A percentile compares a stretch with the other conserved stretches of the same genome.
Conservation (phyloP, 1,284 basidiomycete species). For the Ganoderma leucocontextum region DNA sequence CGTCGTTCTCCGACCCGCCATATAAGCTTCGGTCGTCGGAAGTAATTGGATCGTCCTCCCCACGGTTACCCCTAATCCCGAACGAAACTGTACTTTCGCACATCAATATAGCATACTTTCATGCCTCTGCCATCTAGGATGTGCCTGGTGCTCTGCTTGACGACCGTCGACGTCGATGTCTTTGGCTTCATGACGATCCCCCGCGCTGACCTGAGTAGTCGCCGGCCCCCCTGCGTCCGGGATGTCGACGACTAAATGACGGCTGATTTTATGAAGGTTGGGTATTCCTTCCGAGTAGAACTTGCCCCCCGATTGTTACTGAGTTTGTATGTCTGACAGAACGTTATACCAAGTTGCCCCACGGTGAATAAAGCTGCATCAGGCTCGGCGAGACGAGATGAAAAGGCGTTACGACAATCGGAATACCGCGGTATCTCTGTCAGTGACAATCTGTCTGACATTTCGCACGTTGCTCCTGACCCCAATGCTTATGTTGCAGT, state of each 20-base stretch:
- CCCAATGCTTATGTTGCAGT: background rate
- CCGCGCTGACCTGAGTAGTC: background rate
- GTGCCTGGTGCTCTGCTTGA: background rate
- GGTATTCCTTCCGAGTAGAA: slow-evolving; percentile 1
- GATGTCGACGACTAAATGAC: background rate
- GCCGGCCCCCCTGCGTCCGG: background rate
- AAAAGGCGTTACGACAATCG: background rate
- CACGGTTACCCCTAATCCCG: background rate
- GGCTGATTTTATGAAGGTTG: background rate
- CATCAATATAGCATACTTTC: background rate
- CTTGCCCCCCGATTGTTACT: background rate
- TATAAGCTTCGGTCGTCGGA: background rate
- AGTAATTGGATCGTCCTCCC: background rate
- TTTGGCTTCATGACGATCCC: background rate
- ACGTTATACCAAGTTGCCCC: background rate
- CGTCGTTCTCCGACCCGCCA: slow-evolving; percentile 3
- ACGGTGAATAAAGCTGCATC: background rate
- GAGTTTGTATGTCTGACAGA: background rate
- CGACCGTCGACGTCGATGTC: background rate
- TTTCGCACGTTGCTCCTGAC: background rate
- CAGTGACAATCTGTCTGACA: background rate
- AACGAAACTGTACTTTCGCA: slow-evolving; percentile 3
- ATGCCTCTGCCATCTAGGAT: background rate
- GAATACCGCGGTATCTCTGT: background rate
- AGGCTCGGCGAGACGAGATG: background rate